Evolutionary conservation across 495 filamentous ascomycete species (phyloP).

Genomic region (Amniculicola lignicola): DNA sequence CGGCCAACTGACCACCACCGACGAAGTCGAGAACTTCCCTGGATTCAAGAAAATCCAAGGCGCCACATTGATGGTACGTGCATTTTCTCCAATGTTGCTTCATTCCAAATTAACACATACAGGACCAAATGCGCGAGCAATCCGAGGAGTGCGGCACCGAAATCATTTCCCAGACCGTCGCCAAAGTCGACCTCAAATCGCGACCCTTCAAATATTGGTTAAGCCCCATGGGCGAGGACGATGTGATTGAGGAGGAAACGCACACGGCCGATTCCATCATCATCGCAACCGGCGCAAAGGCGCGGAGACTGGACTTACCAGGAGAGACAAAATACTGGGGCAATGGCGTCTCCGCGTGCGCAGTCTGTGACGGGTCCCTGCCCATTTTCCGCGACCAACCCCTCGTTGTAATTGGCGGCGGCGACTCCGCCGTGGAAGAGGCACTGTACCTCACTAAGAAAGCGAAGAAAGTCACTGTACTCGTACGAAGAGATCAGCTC

Average conservation of each 20-base stretch:
- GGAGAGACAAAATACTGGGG: conserved; percentile 96
- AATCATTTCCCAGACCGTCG: conserved; percentile 88
- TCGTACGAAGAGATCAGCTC: conserved; percentile 82
- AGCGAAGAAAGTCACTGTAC: conserved; percentile 86
- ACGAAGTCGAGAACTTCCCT: conserved; percentile 96
- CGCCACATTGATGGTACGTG: conserved; percentile 70
- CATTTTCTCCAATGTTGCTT: not conserved
- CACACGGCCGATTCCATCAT: conserved; percentile 88
- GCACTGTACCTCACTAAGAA: conserved; percentile 98
- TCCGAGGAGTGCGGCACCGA: conserved; percentile 86
- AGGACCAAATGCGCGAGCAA: conserved; percentile 89
- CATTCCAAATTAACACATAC: too few relatives aligned
- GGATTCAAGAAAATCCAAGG: conserved; percentile 90
- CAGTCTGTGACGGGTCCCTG: conserved; percentile 95
- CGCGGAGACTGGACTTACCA: conserved; percentile 72
- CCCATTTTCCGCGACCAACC: conserved; percentile 97
- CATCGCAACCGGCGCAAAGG: conserved; percentile 92
- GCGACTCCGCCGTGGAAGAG: conserved; percentile 96
- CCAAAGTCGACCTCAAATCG: conserved; percentile 77
- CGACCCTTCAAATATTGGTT: conserved; percentile 90
- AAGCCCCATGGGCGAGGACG: conserved; percentile 66
- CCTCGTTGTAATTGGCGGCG: conserved; percentile 92
- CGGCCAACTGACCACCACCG: conserved; percentile 95
- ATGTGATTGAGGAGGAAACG: conserved; percentile 52
- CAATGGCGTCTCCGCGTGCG: conserved; percentile 91